Conservation (phyloP, 768 basidiomycete genomes). For the Agaricus subrufescens region DNA sequence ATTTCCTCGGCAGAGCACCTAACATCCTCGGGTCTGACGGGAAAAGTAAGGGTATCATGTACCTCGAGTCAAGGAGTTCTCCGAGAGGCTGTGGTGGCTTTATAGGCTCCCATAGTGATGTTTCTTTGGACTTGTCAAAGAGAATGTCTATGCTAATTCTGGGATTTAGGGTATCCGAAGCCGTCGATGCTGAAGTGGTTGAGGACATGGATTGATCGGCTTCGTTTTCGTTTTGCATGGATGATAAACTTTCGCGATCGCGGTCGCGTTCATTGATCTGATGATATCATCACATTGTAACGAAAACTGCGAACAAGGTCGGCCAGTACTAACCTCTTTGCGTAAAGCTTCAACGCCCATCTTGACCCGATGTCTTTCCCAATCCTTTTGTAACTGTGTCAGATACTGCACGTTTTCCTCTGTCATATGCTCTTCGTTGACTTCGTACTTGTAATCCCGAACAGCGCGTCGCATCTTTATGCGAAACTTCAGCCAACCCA, state of each 20-base stretch:
- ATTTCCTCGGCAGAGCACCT: slow-evolving; percentile 58
- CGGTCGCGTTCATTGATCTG: slow-evolving; percentile 69
- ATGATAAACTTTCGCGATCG: slow-evolving; percentile 56
- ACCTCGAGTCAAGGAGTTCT: slow-evolving; percentile 87
- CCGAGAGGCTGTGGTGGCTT: slow-evolving; percentile 79
- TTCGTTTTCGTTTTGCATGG: slow-evolving; percentile 34
- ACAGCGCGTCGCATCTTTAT: slow-evolving; percentile 87
- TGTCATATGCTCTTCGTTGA: slow-evolving; percentile 87
- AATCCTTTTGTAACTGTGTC: slow-evolving; percentile 93
- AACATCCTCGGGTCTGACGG: slow-evolving; percentile 79
- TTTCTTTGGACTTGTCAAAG: slow-evolving; percentile 65
- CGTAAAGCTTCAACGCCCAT: slow-evolving; percentile 81
- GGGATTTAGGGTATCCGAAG: slow-evolving; percentile 28
- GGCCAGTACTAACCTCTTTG: slow-evolving; percentile 56
- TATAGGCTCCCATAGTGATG: slow-evolving; percentile 72
- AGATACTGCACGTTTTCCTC: slow-evolving; percentile 96
- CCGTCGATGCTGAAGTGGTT: slow-evolving; percentile 14
- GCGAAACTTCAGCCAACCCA: background rate
- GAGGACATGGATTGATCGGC: slow-evolving; percentile 27
- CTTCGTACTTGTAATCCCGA: slow-evolving; percentile 90
- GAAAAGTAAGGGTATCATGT: slow-evolving; percentile 86
- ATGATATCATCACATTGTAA: background rate
- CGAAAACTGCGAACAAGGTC: background rate
- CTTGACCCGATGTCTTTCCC: slow-evolving; percentile 90
- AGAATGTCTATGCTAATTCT: slow-evolving; percentile 72